Base-by-base conservation (phyloP, 2,329 filamentous ascomycete species). In the Rachicladosporium sp. region DNA sequence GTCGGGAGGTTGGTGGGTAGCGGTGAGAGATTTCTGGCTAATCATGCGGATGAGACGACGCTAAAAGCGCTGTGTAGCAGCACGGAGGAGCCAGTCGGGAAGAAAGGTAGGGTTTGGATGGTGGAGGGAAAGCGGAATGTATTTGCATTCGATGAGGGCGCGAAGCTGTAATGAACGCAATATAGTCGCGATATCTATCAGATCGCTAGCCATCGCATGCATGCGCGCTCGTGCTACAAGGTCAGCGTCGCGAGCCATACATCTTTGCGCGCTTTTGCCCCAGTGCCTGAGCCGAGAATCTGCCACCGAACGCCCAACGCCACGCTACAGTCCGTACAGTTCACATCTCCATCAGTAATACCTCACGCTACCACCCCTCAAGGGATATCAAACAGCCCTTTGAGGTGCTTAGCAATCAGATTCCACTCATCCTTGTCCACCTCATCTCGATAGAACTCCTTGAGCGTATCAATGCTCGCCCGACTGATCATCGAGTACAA, bases 381-480 rank as follows among this genome's bases (percentile, higher is more conserved):
- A 12, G 31, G 13, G 13, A 62, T 82, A 64, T 96, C 91, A 59
- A 96, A 95, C 50, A 93, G 59, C 31, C 84, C 79, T 76, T 98
- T 98, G 58, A 98, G 69, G 29, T 56, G 52, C 73, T 94, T 93
- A 65, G 89, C 84, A 57, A 98, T 86, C 48, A 98, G 70, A 56
- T 76, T 71, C 91, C 91, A 98, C 67, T 98, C 91, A 8, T 96
- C 91, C 65, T 83, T 89, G 36, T 73, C 74, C 32, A 95, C 85
- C 44, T 95, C 88, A 42, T 77, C 69, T 41, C 88, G 74, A 68
- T 95, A 98, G 61, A 86, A 95, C 58, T 95, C 85, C 73, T 98
- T 98, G 48, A 98, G 75, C 6, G 80, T 87, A 65, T 98, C 85
- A 61, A 98, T 98, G 56, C 82, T 91, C 51, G 77, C 73, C 50